Evolutionary conservation across 2,329 filamentous ascomycete genomes (phyloP).

Genomic region (Botryotinia globosa): DNA sequence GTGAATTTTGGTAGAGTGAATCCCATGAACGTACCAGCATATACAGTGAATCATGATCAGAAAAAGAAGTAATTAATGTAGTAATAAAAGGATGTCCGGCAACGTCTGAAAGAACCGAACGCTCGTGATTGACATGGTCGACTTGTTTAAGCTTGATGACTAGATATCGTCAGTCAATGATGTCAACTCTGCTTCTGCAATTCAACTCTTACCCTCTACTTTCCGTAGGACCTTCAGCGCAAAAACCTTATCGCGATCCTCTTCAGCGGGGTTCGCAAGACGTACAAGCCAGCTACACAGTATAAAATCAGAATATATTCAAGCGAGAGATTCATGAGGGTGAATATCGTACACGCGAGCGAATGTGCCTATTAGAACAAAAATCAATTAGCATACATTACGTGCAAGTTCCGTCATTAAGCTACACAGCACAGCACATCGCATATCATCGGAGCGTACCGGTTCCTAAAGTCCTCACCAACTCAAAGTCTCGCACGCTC

Average conservation of each 20-base stretch:
- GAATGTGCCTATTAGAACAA: slow-evolving; percentile 62
- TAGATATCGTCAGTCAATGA: slow-evolving; percentile 33
- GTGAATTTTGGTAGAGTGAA: slow-evolving; percentile 21
- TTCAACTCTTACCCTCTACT: slow-evolving; percentile 46
- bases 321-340: slow-evolving; percentile 10
- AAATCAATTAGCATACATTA: slow-evolving; percentile 21
- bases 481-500: slow-evolving; percentile 60
- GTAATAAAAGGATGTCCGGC: slow-evolving; percentile 83
- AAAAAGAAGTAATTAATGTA: slow-evolving; percentile 72
- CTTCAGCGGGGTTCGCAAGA: slow-evolving; percentile 52
- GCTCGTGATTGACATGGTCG: slow-evolving; percentile 82
- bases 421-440: slow-evolving; percentile 17
- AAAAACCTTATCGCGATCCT: slow-evolving; percentile 65
- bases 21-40: slow-evolving; percentile 55
- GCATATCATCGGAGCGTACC: slow-evolving; percentile 45
- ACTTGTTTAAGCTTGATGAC: slow-evolving; percentile 83
- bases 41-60: slow-evolving; percentile 74
- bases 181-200: not conserved
- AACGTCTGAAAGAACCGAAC: slow-evolving; percentile 72
- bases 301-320: slow-evolving; percentile 16
- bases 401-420: slow-evolving; percentile 11
- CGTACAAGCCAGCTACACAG: slow-evolving; percentile 60
- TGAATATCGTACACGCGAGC: slow-evolving; percentile 56
- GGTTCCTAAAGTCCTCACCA: slow-evolving; percentile 74
- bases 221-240: slow-evolving; percentile 78